Conservation (phyloP, 257 asterid species). For the Penstemon eatonii region DNA sequence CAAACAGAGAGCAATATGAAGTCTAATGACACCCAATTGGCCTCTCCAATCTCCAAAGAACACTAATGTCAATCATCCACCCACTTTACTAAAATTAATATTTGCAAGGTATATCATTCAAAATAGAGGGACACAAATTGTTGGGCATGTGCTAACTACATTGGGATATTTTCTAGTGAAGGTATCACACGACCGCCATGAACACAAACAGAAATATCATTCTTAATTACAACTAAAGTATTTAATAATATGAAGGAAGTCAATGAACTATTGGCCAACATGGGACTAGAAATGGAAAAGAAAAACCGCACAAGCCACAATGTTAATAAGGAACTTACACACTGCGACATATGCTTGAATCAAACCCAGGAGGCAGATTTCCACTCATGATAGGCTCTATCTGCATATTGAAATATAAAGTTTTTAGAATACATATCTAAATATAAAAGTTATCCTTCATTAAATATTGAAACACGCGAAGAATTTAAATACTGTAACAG, state of each 20-base stretch:
- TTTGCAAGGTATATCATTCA: too few relatives aligned
- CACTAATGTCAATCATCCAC: too few relatives aligned
- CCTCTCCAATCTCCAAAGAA: too few relatives aligned
- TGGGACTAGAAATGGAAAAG: slow-evolving; percentile 14
- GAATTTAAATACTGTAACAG: slow-evolving; percentile 2
- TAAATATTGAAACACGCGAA: background rate
- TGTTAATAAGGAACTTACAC: slow-evolving; percentile 61
- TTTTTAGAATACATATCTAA: slow-evolving; percentile 23
- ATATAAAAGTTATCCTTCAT: slow-evolving; percentile 7
- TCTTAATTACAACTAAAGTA: background rate
- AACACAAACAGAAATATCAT: slow-evolving; percentile 4
- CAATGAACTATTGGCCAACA: slow-evolving; percentile 20
- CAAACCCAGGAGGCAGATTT: slow-evolving; percentile 86
- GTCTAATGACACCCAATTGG: too few relatives aligned
- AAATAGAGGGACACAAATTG: too few relatives aligned
- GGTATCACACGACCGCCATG: background rate
- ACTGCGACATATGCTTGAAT: slow-evolving; percentile 86
- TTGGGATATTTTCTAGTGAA: too few relatives aligned
- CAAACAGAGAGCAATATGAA: too few relatives aligned
- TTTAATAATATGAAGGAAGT: background rate
- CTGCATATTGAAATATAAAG: slow-evolving; percentile 44
- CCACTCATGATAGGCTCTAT: slow-evolving; percentile 89
- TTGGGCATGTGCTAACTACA: too few relatives aligned
- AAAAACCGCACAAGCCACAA: slow-evolving; percentile 3
- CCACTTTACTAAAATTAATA: too few relatives aligned